Evolutionary conservation across 2,329 filamentous ascomycete species (phyloP), one percentile per base, ranked within the genome.

Genomic region (Pseudomassariella vexata): DNA sequence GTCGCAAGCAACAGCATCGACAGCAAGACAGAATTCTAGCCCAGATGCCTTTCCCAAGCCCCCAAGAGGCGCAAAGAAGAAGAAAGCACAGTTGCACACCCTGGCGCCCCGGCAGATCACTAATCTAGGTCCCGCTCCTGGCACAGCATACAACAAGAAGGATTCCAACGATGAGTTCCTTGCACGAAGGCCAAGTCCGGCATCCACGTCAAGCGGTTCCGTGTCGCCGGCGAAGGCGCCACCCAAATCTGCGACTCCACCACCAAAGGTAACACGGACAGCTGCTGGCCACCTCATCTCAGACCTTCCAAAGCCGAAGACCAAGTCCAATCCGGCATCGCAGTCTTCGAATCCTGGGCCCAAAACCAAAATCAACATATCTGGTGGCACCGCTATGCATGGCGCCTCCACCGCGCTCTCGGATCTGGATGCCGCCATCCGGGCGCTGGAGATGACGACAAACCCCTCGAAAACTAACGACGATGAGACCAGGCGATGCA

Each of bases 391-490:
- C 8, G 78, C 85, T 2, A 92, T 92, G 85, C 81, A 87, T 35
- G 85, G 87, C 11, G 77, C 82, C 22, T 87, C 84, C 0, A 82
- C 81, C 2, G 78, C 81, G 1, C 65, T 92, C 12, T 76, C 76
- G 11, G 79, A 83, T 47, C 61, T 85, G 2, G 79, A 85, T 44
- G 80, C 87, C 2, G 89, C 90, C 5, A 96, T 98, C 44, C 81
- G 88, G 16, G 73, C 82, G 3, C 74, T 98, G 6, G 92, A 98
- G 55, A 74, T 95, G n/a, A 84, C 85, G 32, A 95, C 89, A 3
- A 95, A 95, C 51, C 87, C 88, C 0, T 76, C 79, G 0, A 60
- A 88, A 16, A 60, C 68, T 23, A 64, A 62, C 6, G 68, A 72
- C 39, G 65, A 78, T 17, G 62, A 65, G 8, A 69, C 77, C 30